Evolutionary conservation across 2,329 filamentous ascomycete genomes (phyloP).

Genomic region (Zymoseptoria crescenta): DNA sequence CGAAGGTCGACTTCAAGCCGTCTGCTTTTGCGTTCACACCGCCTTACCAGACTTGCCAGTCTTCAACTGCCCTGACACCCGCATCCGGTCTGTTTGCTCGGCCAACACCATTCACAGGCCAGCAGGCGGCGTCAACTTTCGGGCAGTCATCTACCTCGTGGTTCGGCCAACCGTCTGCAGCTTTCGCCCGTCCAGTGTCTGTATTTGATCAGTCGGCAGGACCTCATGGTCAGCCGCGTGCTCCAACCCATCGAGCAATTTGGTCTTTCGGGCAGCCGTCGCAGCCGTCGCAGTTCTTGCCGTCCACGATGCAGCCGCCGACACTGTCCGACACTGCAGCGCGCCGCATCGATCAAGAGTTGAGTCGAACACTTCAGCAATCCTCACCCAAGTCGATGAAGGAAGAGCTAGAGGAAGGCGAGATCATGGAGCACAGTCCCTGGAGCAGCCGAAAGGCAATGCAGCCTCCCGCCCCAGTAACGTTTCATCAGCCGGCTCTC

Average conservation of each 20-base stretch:
- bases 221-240: background rate
- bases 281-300: background rate
- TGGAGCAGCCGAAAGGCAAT: background rate
- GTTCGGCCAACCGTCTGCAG: background rate
- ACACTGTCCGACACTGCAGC: background rate
- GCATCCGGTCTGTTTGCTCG: no score
- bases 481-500: background rate
- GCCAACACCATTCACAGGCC: background rate
- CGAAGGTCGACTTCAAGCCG: background rate
- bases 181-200: background rate
- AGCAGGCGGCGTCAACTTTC: background rate
- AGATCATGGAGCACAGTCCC: background rate
- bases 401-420: background rate
- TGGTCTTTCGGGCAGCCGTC: background rate
- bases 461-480: background rate
- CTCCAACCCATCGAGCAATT: background rate
- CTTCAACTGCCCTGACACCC: background rate
- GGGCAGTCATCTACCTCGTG: background rate
- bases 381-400: background rate
- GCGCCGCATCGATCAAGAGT: background rate
- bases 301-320: background rate
- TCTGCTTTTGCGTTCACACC: background rate
- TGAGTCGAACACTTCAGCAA: background rate
- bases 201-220: background rate
- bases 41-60: background rate